Evolutionary conservation across 441 rosid genomes (phyloP).

Genomic region (Erodium chrysanthum): DNA sequence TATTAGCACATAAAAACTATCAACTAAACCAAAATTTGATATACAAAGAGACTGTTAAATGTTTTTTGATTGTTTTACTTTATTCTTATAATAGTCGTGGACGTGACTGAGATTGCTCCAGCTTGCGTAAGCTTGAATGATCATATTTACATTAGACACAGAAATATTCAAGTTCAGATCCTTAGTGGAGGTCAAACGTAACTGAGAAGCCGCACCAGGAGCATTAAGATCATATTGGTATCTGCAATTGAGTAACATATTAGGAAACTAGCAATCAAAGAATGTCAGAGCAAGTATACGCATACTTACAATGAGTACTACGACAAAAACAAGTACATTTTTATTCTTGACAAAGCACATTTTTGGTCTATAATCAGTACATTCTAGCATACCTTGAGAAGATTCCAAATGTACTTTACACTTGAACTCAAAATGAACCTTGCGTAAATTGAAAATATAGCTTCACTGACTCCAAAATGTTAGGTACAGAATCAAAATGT

Average conservation of each 20-base stretch:
- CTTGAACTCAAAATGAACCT: too few species aligned
- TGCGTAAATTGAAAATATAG: too few species aligned
- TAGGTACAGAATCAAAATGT: too few species aligned
- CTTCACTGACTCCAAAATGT: too few species aligned
- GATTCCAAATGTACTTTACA: too few species aligned
- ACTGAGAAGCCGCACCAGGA: conserved; percentile 72
- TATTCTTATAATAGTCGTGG: conserved; percentile 40
- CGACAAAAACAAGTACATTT: too few species aligned
- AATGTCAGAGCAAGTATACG: too few species aligned
- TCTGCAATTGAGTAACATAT: conserved; percentile 37
- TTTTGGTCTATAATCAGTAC: too few species aligned
- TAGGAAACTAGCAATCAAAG: conserved; percentile 1
- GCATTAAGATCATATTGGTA: conserved; percentile 71
- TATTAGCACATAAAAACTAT: background rate
- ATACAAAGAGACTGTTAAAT: background rate
- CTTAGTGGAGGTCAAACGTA: conserved; percentile 56
- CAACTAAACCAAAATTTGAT: background rate
- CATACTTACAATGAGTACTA: too few species aligned
- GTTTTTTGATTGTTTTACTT: conserved; percentile 31
- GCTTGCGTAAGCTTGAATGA: conserved; percentile 94
- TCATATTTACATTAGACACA: conserved; percentile 77
- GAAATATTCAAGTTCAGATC: conserved; percentile 82
- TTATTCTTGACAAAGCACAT: too few species aligned
- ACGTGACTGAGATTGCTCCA: conserved; percentile 72
- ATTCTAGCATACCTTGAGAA: too few species aligned